phyloP scores from a whole-genome alignment of 2,329 filamentous ascomycete genomes.

The Venturia pyrina region DNA sequence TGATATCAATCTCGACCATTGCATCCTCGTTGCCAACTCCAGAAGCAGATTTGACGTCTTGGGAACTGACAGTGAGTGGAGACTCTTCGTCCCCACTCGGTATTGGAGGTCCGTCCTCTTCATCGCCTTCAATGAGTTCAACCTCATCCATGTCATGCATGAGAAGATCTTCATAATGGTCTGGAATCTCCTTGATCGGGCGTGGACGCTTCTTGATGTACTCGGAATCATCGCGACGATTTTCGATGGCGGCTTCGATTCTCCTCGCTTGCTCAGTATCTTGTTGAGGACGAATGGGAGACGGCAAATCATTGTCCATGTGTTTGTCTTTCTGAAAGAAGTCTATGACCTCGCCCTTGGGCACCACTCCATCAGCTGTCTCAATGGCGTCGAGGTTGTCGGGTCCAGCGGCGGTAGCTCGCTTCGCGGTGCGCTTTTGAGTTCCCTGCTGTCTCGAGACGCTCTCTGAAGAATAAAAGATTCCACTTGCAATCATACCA shows the following conservation, averaged over 20 bases:
- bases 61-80: not conserved
- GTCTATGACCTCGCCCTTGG: not conserved
- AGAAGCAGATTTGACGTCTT: not conserved
- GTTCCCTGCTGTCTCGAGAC: not conserved
- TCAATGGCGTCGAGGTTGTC: not conserved
- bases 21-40: not conserved
- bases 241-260: not conserved
- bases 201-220: not conserved
- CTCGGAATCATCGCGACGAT: not conserved
- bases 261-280: not conserved
- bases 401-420: not conserved
- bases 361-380: constrained; percentile 2
- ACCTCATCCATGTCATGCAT: not conserved
- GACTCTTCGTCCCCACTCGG: not conserved
- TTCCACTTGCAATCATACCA: constrained; percentile 51
- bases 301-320: not conserved
- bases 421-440: not conserved
- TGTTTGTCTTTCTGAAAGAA: constrained; percentile 2
- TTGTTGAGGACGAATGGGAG: not conserved
- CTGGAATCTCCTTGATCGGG: not conserved
- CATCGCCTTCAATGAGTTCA: not conserved
- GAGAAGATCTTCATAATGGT: not conserved
- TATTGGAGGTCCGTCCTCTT: not conserved
- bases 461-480: not conserved
- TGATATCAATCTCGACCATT: not conserved